These are phyloP conservation scores for Pichia gijzeniarum DNA, from an alignment of 805 yeast genomes.

Conservation along the genomic window DNA sequence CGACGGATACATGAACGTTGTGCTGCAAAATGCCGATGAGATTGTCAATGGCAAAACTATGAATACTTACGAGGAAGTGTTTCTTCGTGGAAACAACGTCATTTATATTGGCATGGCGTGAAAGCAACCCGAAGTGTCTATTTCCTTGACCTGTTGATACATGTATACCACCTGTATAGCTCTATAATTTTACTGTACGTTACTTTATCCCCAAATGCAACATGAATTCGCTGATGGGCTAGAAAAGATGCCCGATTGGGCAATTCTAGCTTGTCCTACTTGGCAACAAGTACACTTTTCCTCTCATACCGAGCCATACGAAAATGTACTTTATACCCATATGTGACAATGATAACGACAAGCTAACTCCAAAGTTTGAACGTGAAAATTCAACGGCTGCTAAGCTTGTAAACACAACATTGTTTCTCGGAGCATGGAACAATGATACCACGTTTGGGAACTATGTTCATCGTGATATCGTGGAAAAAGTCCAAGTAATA, in stretches of 20 bases:
- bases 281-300: no score
- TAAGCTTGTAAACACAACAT: background rate
- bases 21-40: constrained; percentile 73
- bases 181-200: background rate
- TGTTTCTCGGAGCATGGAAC: no score
- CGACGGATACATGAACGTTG: constrained; percentile 96
- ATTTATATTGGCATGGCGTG: constrained; percentile 31
- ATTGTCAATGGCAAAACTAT: constrained; percentile 43
- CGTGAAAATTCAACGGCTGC: background rate
- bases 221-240: background rate
- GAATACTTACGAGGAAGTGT: constrained; percentile 63
- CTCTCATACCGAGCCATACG: no score
- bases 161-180: no score
- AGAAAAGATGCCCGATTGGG: no score
- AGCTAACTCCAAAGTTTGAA: no score
- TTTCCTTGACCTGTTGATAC: no score
- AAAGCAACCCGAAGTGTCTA: no score
- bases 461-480: background rate
- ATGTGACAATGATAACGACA: no score
- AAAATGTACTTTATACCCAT: no score
- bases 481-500: background rate
- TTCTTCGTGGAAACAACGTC: constrained; percentile 84
- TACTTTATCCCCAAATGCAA: constrained; percentile 4
- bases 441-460: background rate
- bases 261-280: no score